A percentile compares a stretch with the other conserved stretches of the same genome.
Evolutionary conservation across 768 basidiomycete genomes (phyloP).

Genomic region (Lactifluus echinatus): DNA sequence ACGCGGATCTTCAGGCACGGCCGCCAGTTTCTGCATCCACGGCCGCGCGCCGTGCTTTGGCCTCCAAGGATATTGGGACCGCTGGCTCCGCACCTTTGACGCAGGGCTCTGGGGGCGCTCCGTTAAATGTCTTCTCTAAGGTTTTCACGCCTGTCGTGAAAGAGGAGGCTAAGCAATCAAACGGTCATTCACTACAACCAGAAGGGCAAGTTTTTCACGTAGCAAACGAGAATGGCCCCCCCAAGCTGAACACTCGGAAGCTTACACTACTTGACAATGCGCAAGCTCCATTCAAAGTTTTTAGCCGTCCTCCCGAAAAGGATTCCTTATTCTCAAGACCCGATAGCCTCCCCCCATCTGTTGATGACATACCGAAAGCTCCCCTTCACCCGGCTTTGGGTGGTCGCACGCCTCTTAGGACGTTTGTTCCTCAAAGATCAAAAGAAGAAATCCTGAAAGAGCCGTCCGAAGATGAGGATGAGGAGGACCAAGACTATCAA

Average conservation of each 20-base stretch:
- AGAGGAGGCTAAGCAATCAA: constrained; percentile 8
- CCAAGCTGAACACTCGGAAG: constrained; percentile 8
- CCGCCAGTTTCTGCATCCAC: constrained; percentile 31
- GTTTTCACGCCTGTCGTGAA: constrained; percentile 48
- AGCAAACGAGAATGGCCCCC: neutral
- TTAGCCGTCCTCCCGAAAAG: constrained; percentile 53
- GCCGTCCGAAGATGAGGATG: constrained; percentile 23
- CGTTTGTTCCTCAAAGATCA: constrained; percentile 15
- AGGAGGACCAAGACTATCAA: constrained; percentile 24
- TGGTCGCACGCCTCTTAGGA: constrained; percentile 21
- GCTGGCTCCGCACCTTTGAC: constrained; percentile 17
- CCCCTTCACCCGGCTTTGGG: constrained; percentile 16
- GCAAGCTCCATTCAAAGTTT: constrained; percentile 47
- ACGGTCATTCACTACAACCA: neutral
- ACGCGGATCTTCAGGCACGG: constrained; percentile 40
- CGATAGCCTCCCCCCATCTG: constrained; percentile 33
- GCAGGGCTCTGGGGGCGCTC: constrained; percentile 19
- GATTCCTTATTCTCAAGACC: constrained; percentile 24
- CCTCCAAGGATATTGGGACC: constrained; percentile 41
- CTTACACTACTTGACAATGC: constrained; percentile 35
- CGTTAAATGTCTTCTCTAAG: constrained; percentile 44
- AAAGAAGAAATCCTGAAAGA: neutral
- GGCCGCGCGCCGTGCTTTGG: constrained; percentile 35
- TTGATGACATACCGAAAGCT: constrained; percentile 19
- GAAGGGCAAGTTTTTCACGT: constrained; percentile 2